Conservation (phyloP, 2,329 filamentous ascomycete genomes). For the Laburnicola sp. region DNA sequence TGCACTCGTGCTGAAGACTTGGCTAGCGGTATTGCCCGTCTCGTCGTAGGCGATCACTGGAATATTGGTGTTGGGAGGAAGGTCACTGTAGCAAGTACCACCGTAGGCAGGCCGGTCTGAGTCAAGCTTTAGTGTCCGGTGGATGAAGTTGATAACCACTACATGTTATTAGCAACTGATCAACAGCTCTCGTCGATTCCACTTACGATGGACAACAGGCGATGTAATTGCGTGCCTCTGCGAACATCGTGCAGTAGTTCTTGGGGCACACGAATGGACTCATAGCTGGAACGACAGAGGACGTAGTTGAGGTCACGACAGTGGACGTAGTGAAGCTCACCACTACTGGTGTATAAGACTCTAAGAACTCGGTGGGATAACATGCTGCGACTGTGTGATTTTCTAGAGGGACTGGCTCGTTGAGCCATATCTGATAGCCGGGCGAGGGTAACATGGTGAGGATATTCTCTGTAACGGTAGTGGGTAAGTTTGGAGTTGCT, state of each 20-base stretch:
- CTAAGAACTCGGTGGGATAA: conserved; percentile 29
- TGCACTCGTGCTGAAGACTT: conserved; percentile 11
- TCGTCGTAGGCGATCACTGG: conserved; percentile 24
- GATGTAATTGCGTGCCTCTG: conserved; percentile 26
- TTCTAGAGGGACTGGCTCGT: conserved; percentile 29
- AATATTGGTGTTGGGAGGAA: conserved; percentile 18
- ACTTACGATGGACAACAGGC: conserved; percentile 35
- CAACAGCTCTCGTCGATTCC: not conserved
- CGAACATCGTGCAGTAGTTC: conserved; percentile 26
- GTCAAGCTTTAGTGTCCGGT: conserved; percentile 20
- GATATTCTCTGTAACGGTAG: too few relatives aligned
- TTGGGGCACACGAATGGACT: conserved; percentile 31
- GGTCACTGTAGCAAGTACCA: conserved; percentile 31
- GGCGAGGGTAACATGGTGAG: conserved; percentile 30
- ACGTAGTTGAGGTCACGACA: not conserved
- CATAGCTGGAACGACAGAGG: conserved; percentile 30
- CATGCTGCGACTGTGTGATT: conserved; percentile 25
- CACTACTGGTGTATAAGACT: conserved; percentile 22
- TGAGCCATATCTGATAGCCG: conserved; percentile 29
- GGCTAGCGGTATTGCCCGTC: conserved; percentile 15
- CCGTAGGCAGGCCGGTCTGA: conserved; percentile 29
- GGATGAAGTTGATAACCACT: conserved; percentile 25
- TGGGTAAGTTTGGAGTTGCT: too few relatives aligned
- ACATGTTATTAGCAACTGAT: not conserved
- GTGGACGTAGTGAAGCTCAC: conserved; percentile 14